Conservation (phyloP, 805 yeast genomes). For the Yarrowia sp. region DNA sequence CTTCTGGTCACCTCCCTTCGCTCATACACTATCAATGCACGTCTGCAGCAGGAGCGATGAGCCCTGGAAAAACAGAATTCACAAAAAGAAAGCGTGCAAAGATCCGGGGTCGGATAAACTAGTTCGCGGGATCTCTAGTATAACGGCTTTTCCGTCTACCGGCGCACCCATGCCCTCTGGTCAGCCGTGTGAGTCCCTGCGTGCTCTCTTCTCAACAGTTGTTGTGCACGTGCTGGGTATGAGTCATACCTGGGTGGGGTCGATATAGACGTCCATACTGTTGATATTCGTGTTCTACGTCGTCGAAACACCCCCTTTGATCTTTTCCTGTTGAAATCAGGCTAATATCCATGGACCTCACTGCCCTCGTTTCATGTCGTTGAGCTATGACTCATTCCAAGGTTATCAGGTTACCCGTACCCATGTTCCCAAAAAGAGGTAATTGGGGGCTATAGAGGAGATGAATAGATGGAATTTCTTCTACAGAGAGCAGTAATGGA, state of each 20-base stretch:
- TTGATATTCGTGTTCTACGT: background rate
- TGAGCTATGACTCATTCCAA: conserved; percentile 32
- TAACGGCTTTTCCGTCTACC: conserved; percentile 14
- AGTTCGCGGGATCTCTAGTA: background rate
- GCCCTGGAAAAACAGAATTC: conserved; percentile 6
- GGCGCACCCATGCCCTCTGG: background rate
- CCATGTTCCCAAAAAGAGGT: background rate
- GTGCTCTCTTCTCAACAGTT: background rate
- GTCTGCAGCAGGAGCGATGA: conserved; percentile 27
- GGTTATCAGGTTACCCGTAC: conserved; percentile 4
- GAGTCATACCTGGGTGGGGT: conserved; percentile 2
- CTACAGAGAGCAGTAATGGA: no score
- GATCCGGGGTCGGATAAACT: background rate
- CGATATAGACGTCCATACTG: background rate
- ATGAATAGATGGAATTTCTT: no score
- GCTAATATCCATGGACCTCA: background rate
- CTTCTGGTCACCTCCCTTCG: background rate
- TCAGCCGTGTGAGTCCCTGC: conserved; percentile 3
- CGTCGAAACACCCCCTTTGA: background rate
- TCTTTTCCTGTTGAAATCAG: background rate
- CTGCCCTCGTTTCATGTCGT: background rate
- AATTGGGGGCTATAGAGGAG: no score
- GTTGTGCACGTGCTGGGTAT: conserved; percentile 1
- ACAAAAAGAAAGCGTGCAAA: conserved; percentile 2
- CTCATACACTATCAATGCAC: conserved; percentile 18